Conservation (phyloP, 768 basidiomycete species). For the Leccinum subgranulosum region DNA sequence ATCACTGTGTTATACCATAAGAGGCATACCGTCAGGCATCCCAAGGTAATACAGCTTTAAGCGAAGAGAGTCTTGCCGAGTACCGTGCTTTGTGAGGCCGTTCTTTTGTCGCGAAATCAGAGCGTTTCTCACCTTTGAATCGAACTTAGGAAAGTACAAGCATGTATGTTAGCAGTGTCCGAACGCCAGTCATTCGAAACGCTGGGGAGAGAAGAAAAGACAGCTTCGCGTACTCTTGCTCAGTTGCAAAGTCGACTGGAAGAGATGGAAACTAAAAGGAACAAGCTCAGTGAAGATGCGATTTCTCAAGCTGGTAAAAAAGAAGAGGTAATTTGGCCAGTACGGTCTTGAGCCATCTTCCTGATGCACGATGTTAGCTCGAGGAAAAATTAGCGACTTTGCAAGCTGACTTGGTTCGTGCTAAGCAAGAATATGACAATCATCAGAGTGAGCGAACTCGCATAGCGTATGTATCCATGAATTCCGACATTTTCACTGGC, state of each 20-base stretch:
- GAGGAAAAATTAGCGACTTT: slow-evolving; percentile 57
- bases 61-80: slow-evolving; percentile 81
- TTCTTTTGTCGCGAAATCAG: background rate
- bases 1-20: slow-evolving; percentile 27
- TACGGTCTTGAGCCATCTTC: background rate
- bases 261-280: slow-evolving; percentile 55
- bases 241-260: slow-evolving; percentile 70
- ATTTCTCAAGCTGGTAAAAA: slow-evolving; percentile 47
- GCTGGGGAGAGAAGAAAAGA: slow-evolving; percentile 81
- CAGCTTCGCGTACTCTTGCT: slow-evolving; percentile 55
- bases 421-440: slow-evolving; percentile 79
- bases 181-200: slow-evolving; percentile 87
- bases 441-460: slow-evolving; percentile 79
- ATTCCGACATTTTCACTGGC: background rate
- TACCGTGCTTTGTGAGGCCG: slow-evolving; percentile 43
- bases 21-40: slow-evolving; percentile 75
- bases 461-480: slow-evolving; percentile 51
- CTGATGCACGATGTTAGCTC: slow-evolving; percentile 34
- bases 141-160: slow-evolving; percentile 64
- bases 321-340: slow-evolving; percentile 44
- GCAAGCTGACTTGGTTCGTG: slow-evolving; percentile 57
- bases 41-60: slow-evolving; percentile 72
- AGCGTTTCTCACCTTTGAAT: slow-evolving; percentile 2
- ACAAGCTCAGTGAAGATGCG: slow-evolving; percentile 55
- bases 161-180: slow-evolving; percentile 75